Conservation (phyloP, 2,329 filamentous ascomycete genomes). For the Boeremia lycopersici region DNA sequence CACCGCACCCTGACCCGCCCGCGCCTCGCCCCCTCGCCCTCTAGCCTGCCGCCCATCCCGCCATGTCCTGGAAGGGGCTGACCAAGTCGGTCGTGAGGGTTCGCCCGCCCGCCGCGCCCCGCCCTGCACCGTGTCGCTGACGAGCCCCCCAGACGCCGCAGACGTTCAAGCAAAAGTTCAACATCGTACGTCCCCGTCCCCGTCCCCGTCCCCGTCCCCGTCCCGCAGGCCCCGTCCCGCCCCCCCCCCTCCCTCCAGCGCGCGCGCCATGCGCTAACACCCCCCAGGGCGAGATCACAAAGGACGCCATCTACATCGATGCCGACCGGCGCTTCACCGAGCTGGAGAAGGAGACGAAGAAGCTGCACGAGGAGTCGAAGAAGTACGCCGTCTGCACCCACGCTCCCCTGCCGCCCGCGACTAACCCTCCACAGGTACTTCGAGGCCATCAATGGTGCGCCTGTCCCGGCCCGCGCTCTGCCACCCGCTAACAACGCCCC, state of each 20-base stretch:
- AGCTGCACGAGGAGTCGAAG: conserved; percentile 92
- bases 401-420: not conserved
- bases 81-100: conserved; percentile 87
- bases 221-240: too few relatives aligned
- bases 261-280: conserved; percentile 29
- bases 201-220: too few relatives aligned
- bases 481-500: conserved; percentile 15
- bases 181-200: conserved; percentile 69
- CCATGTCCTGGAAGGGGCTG: conserved; percentile 97
- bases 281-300: conserved; percentile 79
- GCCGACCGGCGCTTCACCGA: conserved; percentile 93
- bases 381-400: conserved; percentile 58
- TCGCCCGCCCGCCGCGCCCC: conserved; percentile 35
- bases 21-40: conserved; percentile 6
- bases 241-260: too few relatives aligned
- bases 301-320: conserved; percentile 93
- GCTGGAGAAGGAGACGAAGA: conserved; percentile 94
- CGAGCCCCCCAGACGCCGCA: conserved; percentile 72
- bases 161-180: conserved; percentile 88
- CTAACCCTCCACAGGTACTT: conserved; percentile 68
- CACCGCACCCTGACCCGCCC: conserved; percentile 10
- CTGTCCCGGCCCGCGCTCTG: not conserved
- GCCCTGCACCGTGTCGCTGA: conserved; percentile 29
- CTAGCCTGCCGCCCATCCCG: too few relatives aligned
- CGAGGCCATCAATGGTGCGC: conserved; percentile 84